phyloP scores from a whole-genome alignment of 108 stramenopile species.

The Cyclostephanos invisitatus region DNA sequence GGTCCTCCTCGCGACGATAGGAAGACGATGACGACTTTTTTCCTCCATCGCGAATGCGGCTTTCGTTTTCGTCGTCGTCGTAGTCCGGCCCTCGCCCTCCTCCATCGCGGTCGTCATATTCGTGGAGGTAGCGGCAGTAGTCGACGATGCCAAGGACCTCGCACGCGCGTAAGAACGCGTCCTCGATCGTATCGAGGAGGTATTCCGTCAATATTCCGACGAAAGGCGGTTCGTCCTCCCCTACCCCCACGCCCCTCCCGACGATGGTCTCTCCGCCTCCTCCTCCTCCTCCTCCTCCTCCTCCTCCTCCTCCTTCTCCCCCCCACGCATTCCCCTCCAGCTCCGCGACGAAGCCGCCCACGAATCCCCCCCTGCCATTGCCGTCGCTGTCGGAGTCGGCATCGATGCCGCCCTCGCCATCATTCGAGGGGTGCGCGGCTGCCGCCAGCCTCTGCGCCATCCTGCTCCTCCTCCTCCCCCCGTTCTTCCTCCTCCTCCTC shows the following conservation, averaged over 20 bases:
- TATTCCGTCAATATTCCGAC: neutral
- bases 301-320: neutral
- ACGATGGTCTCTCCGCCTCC: too few species aligned
- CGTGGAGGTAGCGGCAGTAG: too few species aligned
- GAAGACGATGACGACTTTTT: neutral
- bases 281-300: neutral
- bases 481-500: neutral
- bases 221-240: constrained; percentile 10
- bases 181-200: neutral
- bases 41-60: neutral
- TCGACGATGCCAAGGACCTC: neutral
- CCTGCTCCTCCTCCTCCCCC: neutral
- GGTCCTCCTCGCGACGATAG: constrained; percentile 21
- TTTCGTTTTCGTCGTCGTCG: too few species aligned
- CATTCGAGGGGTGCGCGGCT: too few species aligned
- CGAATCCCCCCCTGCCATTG: too few species aligned
- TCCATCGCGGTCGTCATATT: too few species aligned
- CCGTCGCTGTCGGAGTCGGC: neutral
- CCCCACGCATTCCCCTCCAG: neutral
- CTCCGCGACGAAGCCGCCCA: neutral
- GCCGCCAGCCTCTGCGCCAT: neutral
- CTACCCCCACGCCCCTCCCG: neutral
- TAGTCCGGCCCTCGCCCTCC: too few species aligned
- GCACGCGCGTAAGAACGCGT: neutral
- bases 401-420: too few species aligned